A percentile compares a stretch with the other conserved stretches of the same genome.
These are phyloP conservation scores for Leccinum griseonigrum DNA, from an alignment of 1,284 basidiomycete species.

Conservation along the genomic window DNA sequence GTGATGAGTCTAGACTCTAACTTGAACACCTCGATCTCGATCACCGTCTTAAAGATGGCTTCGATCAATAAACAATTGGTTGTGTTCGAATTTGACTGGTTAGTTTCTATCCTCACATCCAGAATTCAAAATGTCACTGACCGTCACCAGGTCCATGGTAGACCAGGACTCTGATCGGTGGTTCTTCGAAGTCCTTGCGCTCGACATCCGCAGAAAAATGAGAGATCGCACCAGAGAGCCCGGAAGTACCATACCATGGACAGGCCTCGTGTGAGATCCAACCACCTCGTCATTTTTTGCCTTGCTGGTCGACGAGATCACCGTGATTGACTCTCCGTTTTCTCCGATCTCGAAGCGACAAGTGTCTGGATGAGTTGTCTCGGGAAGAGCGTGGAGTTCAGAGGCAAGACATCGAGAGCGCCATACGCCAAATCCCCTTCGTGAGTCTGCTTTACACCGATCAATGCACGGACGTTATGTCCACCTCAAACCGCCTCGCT, in stretches of 20 bases:
- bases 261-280: slow-evolving; percentile 82
- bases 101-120: slow-evolving; percentile 23
- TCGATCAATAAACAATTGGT: slow-evolving; percentile 71
- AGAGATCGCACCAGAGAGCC: slow-evolving; percentile 55
- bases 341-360: slow-evolving; percentile 50
- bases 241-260: slow-evolving; percentile 66
- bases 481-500: neutral
- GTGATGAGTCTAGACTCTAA: no score
- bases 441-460: slow-evolving; percentile 29
- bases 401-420: slow-evolving; percentile 72
- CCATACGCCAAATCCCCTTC: slow-evolving; percentile 83
- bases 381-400: slow-evolving; percentile 62
- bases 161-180: slow-evolving; percentile 98
- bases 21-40: neutral
- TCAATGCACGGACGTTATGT: neutral
- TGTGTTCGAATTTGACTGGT: slow-evolving; percentile 99
- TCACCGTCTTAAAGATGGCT: slow-evolving; percentile 30
- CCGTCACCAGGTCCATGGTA: slow-evolving; percentile 65
- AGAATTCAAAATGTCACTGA: neutral
- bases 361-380: slow-evolving; percentile 65
- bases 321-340: neutral
- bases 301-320: neutral
- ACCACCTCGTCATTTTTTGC: neutral
- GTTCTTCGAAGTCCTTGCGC: slow-evolving; percentile 90
- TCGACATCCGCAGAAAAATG: slow-evolving; percentile 82